Evolutionary conservation across 352 stramenopile genomes (phyloP), one percentile per base, ranked within the genome.

Genomic region (Phytophthora pini): DNA sequence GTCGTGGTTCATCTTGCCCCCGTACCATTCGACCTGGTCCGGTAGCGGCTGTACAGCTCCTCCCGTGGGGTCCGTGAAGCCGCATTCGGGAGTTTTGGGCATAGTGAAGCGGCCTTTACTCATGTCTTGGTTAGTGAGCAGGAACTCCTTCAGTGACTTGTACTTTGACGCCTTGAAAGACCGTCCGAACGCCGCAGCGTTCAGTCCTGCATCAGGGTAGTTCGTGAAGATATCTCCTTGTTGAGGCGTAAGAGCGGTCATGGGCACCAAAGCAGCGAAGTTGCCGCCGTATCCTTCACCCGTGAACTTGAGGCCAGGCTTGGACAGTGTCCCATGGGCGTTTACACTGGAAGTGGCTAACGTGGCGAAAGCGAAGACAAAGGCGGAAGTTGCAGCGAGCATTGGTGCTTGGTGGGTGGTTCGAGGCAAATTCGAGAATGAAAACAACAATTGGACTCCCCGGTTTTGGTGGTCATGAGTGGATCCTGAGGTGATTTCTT

Each of bases 1-100:
- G 10, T 69, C 68, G 49, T 83, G 70, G 53, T 63, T 79, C 52
- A 75, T 73, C 13, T 70, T 61, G 9, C 70, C 70, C 13, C 59
- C 53, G 44, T 72, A 77, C 40, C 67, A 77, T 53, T 76, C 65
- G n/a, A 74, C 44, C 45, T 77, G 40, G 29, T 72, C 55, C 0
- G 69, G 69, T 36, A 77, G 54, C 7, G 54, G 59, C 31, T 74
- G 59, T 26, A 68, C 59, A 41, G 69, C n/a, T 1, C 51, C 44
- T 29, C 46, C 45, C 12, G 61, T 63, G 26, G 69, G 69, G 29
- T 72, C 70, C 3, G 69, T 74, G 51, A 61, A 77, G 2, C 69
- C 69, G 39, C 69, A 77, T 45, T 77, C 65, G 11, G 60, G 36
- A 8, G 65, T 74, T 43, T 68, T 68, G 12, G 59, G 59, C 51